Conservation (phyloP, 805 yeast species). For the Teunomyces panamensis region DNA sequence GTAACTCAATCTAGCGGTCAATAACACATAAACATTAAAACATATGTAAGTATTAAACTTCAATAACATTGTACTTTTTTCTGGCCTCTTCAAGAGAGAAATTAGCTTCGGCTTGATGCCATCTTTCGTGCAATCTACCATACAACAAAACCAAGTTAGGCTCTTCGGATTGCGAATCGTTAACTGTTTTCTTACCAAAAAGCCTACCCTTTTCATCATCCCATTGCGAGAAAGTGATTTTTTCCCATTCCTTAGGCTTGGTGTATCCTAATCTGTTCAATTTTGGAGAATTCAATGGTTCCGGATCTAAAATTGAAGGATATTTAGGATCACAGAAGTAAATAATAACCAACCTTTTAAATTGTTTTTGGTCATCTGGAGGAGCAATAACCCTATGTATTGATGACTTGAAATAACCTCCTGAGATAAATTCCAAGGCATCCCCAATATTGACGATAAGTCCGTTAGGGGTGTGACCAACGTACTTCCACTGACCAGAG, state of each 20-base stretch:
- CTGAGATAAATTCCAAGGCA: slow-evolving; percentile 30
- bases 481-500: slow-evolving; percentile 29
- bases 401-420: slow-evolving; percentile 19
- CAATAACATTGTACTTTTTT: slow-evolving; percentile 21
- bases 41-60: slow-evolving; percentile 7
- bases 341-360: slow-evolving; percentile 12
- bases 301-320: slow-evolving; percentile 13
- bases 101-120: slow-evolving; percentile 27
- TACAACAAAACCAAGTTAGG: slow-evolving; percentile 35
- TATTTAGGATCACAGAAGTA: slow-evolving; percentile 15
- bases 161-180: slow-evolving; percentile 32
- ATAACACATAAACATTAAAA: background rate
- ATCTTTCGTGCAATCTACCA: slow-evolving; percentile 42
- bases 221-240: slow-evolving; percentile 25
- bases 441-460: slow-evolving; percentile 30
- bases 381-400: slow-evolving; percentile 14
- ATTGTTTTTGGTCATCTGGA: slow-evolving; percentile 13
- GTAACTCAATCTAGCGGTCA: too few species aligned
- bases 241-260: slow-evolving; percentile 27
- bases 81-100: slow-evolving; percentile 26
- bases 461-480: slow-evolving; percentile 27
- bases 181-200: slow-evolving; percentile 40
- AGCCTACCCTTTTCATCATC: slow-evolving; percentile 45
- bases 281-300: slow-evolving; percentile 11
- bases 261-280: slow-evolving; percentile 9